Base-by-base conservation (phyloP, 495 filamentous ascomycete genomes). In the Tetracladium marchalianum region DNA sequence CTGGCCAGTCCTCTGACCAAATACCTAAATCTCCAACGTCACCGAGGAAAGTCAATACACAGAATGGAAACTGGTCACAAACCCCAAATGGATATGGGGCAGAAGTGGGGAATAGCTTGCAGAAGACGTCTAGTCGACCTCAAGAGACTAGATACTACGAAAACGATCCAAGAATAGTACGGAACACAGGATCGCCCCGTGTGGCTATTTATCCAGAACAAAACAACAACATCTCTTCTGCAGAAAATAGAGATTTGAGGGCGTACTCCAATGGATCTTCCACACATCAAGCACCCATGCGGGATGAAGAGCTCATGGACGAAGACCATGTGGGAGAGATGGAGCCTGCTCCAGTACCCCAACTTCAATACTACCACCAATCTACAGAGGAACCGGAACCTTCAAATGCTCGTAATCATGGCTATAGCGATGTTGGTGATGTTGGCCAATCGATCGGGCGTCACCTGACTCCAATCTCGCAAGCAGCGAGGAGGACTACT, bases 361-460 rank as follows among this genome's bases (percentile, higher is more conserved):
- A 67, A 48, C 57, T 78, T 33, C 71, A 76, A 47, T 79, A 81
- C 52, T 71, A 78, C 50, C 73, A 78, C 46, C 70, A 71, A 27
- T 62, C 50, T 27, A 7, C 22, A 16, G 33, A 54, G 16, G 8
- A 19, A 37, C 50, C 53, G 8, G 53, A 56, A 12, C 39, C 40
- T 27, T 24, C 38, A 12, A 44, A 39, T 32, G 17, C 17, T 41
- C 41, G 38, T 1, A 18, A 15, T 11, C 45, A 46, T 35, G 42
- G 13, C 35, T 18, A 41, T 11, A 70, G 12, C 11, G 73, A 76
- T 41, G 57, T 69, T 8, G 59, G 51, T 9, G 69, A 73, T 8
- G 41, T 48, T 10, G 66, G 56, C 11, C 59, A 59, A 16, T 53
- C 52, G 13, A 69, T 74, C 43, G 77, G 76, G 38, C 76, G 73